These are phyloP conservation scores for Gleditsia sinensis DNA, from an alignment of 306 rosid species.

Conservation along the genomic window DNA sequence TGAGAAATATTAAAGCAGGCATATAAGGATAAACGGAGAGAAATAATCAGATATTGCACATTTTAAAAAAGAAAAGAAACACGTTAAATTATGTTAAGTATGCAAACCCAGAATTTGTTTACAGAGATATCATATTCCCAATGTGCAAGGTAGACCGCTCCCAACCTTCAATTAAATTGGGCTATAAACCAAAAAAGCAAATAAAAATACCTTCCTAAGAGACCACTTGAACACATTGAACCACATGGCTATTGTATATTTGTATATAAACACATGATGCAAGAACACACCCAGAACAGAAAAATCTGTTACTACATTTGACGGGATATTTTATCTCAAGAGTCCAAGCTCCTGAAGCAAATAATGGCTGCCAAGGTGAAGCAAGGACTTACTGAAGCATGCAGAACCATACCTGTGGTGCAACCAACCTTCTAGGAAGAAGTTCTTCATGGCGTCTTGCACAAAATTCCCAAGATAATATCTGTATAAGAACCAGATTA, in stretches of 20 bases:
- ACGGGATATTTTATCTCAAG: neutral
- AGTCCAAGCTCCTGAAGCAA: neutral
- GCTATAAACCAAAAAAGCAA: neutral
- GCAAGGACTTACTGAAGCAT: neutral
- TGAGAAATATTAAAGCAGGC: neutral
- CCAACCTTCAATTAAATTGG: neutral
- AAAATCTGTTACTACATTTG: neutral
- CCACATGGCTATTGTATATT: neutral
- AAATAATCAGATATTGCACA: neutral
- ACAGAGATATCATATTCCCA: neutral
- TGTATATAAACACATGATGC: neutral
- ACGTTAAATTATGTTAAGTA: neutral
- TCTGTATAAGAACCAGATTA: conserved; percentile 44
- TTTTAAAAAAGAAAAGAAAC: neutral
- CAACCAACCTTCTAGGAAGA: conserved; percentile 90
- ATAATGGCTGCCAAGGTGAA: neutral
- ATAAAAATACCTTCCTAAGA: neutral
- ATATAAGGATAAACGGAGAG: neutral
- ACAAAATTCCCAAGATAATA: conserved; percentile 91
- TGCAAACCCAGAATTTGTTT: neutral
- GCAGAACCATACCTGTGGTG: conserved; percentile 78
- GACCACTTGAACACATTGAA: neutral
- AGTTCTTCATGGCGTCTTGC: conserved; percentile 96
- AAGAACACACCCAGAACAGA: neutral
- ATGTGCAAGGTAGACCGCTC: neutral